Evolutionary conservation across 164 flowering plant genomes (phyloP), one percentile per base, ranked within the genome.

Genomic region (Sextonia rubra): DNA sequence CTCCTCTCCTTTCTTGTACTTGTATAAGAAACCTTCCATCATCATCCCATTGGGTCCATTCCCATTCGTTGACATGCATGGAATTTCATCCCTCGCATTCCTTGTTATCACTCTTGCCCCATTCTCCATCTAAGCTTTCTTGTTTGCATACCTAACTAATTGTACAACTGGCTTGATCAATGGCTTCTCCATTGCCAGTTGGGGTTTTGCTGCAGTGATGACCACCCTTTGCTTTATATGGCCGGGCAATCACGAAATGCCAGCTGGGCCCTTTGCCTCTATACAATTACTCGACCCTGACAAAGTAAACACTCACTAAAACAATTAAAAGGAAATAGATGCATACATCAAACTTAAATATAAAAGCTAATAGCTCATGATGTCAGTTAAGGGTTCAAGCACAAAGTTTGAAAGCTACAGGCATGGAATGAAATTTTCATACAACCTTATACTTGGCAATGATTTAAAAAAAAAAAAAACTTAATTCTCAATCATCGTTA

Each of bases 1-100:
- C 52, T 90, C 91, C 69, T 94, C 96, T 0, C 93, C 90, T 26
- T 85, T 89, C 78, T 73, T 75, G 73, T 85, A 94, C 71, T 83
- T 76, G 78, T 89, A 90, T 8, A 94, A 82, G 71, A 92, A 85
- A 1, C 98, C 96, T n/a, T 90, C 92, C 6, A 92, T 66, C 61
- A 79, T 81, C 76, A 77, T 84, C 4, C 92, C 94, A 47, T 90
- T 83, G 12, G 92, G 91, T 0, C 98, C 98, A 73, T 78, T 81
- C n/a, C 87, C 92, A 69, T 47, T 90, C 1, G 98, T 87, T 1
- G 88, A 85, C 18, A 94, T 97, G 66, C 85, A 84, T 0, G 97
- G 97, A 94, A 92, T 91, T 9, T 87, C 88, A 26, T 78, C 81
- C 83, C 85, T 79, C 78, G 79, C 69, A 15, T 81, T 82, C 76